These are phyloP conservation scores for Hydnomerulius pinastri DNA, from an alignment of 768 basidiomycete genomes.

Conservation along the genomic window DNA sequence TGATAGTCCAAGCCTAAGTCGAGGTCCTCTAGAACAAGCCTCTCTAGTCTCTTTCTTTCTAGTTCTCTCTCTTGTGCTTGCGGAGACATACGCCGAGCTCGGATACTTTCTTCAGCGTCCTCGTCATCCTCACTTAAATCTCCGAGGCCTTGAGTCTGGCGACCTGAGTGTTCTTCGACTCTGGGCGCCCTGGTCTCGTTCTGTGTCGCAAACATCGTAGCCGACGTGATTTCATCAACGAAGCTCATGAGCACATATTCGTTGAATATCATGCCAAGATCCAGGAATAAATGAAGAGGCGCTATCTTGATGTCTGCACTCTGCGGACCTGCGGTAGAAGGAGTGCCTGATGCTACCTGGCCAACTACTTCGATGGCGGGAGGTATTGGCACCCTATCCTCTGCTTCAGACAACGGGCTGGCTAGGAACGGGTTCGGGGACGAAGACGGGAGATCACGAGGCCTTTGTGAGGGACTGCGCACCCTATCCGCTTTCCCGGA, in stretches of 20 bases:
- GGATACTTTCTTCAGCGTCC: slow-evolving; percentile 14
- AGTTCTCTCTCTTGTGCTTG: slow-evolving; percentile 31
- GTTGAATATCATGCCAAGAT: slow-evolving; percentile 51
- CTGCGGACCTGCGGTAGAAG: slow-evolving; percentile 2
- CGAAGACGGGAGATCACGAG: slow-evolving; percentile 14
- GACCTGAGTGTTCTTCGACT: background rate
- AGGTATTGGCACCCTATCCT: slow-evolving; percentile 9
- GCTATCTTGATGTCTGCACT: slow-evolving; percentile 42
- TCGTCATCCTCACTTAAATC: slow-evolving; percentile 13
- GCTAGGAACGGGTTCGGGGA: slow-evolving; percentile 18
- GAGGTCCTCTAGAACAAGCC: slow-evolving; percentile 59
- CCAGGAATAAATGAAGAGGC: slow-evolving; percentile 79
- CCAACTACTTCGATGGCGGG: slow-evolving; percentile 23
- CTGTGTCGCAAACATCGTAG: slow-evolving; percentile 14
- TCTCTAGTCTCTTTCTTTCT: slow-evolving; percentile 47
- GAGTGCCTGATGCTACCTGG: background rate
- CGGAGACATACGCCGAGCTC: slow-evolving; percentile 26
- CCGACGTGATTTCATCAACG: slow-evolving; percentile 43
- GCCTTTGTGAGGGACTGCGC: slow-evolving; percentile 20
- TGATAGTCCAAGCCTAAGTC: slow-evolving; percentile 53
- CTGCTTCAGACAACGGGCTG: slow-evolving; percentile 18
- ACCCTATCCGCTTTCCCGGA: slow-evolving; percentile 15
- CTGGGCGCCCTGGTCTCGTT: background rate
- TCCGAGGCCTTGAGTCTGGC: slow-evolving; percentile 2
- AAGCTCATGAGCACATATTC: slow-evolving; percentile 46